Base-by-base conservation (phyloP, 176 grass and related monocot genomes). In the Typha latifolia region DNA sequence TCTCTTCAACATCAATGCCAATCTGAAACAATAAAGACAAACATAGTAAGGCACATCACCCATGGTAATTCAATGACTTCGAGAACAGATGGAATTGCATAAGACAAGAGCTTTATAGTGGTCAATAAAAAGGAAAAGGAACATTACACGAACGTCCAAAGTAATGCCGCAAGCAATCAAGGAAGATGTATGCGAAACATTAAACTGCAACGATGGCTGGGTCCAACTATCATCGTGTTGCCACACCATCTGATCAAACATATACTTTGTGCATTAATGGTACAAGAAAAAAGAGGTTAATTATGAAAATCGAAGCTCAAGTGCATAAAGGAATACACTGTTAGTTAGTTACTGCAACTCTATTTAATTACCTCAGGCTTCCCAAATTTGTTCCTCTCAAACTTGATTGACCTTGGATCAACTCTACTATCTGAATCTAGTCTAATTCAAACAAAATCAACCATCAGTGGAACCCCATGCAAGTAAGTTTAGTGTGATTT, bases 1-100 rank as follows among this genome's bases (percentile, higher is more conserved):
- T 93, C 63, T 90, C 89, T 85, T 99, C 89, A 76, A 93, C 69
- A 62, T 93, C 94, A 80, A 93, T 87, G 74, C 94, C 94, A 83
- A 99, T 85, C 89, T 99, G 69, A 63, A 56, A 70, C 14, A 64
- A 56, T 48, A 48, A 14, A 47, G 12, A 67, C 68, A 62, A 22
- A 59, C 16, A 59, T 10, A 59, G 53, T 11, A 19, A 59, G 53
- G 6, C 16, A 59, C 53, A 59, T 21, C 53, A 59, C 22, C 13
- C 81, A n/a, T 21, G 78, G 69, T 34, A 72, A 52, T 34, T 12
- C 31, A 64, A 66, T 63, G 31, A 69, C 62, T 49, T 66, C 49
- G 37, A 78, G 29, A 13, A 4, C 3, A 80, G 66, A 14, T 74
- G 67, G 49, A 66, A 77, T 69, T 57, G 27, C 31, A 49, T 21